A percentile compares a stretch with the other conserved stretches of the same genome.
Conservation (phyloP, 805 yeast species). For the Candida parachauliodes region DNA sequence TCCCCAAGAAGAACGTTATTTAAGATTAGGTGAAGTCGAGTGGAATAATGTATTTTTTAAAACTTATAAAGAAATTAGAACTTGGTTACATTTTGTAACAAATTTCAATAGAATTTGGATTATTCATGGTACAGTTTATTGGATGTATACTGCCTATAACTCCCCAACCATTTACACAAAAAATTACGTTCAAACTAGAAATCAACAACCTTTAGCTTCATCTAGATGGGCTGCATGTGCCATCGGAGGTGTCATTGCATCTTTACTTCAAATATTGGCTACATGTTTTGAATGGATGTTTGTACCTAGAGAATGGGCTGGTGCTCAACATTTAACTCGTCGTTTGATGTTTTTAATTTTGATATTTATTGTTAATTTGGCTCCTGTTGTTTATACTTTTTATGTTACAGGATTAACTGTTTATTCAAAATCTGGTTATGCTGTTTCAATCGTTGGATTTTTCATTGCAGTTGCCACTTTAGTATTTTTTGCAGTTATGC, state of each 20-base stretch:
- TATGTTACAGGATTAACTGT: constrained; percentile 69
- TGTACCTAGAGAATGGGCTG: constrained; percentile 98
- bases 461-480: constrained; percentile 83
- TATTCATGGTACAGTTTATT: constrained; percentile 81
- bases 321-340: constrained; percentile 94
- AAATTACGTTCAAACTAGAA: constrained; percentile 75
- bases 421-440: constrained; percentile 67
- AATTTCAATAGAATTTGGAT: constrained; percentile 99
- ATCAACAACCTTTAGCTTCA: constrained; percentile 86
- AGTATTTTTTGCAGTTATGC: constrained; percentile 88
- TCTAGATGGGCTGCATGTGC: constrained; percentile 92
- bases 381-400: constrained; percentile 82
- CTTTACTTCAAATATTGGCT: constrained; percentile 77
- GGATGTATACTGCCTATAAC: constrained; percentile 94
- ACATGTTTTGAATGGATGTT: constrained; percentile 91
- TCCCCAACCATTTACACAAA: constrained; percentile 89
- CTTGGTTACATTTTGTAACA: constrained; percentile 94
- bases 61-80: constrained; percentile 92
- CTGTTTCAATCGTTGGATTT: constrained; percentile 82
- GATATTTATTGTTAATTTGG: constrained; percentile 70
- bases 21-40: constrained; percentile 83
- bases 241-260: constrained; percentile 87
- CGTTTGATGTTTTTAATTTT: constrained; percentile 72
- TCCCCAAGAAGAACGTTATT: constrained; percentile 85
- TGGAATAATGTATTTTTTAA: constrained; percentile 94